Evolutionary conservation across 108 stramenopile species (phyloP), one percentile per base, ranked within the genome.

Genomic region (Schizochytrium sp.): DNA sequence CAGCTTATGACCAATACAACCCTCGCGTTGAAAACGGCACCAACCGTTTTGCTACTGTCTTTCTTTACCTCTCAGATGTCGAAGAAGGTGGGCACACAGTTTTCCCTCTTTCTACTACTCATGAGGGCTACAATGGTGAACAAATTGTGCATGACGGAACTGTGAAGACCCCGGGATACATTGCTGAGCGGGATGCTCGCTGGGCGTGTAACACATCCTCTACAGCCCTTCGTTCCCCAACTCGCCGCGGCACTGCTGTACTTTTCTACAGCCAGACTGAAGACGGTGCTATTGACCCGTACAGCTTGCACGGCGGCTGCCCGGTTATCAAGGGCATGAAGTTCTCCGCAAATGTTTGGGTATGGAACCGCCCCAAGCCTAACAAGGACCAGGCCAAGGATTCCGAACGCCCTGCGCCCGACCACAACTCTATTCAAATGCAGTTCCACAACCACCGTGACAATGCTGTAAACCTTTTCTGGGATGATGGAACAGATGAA

Each of bases 291-390:
- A 47, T 93, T 88, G 96, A 97, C 92, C 88, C 88, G 0, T 87
- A 49, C 57, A 94, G 93, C 8, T 88, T 97, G 91, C 96, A 97
- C 90, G 97, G 96, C n/a, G 97, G 95, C 1, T 97, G 97, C 92
- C 96, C 96, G 15, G 96, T 97, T 4, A 83, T 94, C 49, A 91
- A 95, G n/a, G 95, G 96, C 46, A 89, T 94, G 60, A 97, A 97
- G 91, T 97, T 95, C 96, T 95, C 95, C 17, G 97, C 96, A 47
- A 97, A 97, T 89, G 96, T 97, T 61, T 97, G 96, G 97, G 89
- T 97, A 45, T 97, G 97, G 97, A 93, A 93, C 45, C 92, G 92
- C 41, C 88, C 88, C 0, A 60, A 61, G 61, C 45, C 46, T 0
- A 17, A 7, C 13, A 88, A 64, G 5, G 38, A 64, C 61, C 7